Base-by-base conservation (phyloP, 768 basidiomycete species). In the Suillus paluster region DNA sequence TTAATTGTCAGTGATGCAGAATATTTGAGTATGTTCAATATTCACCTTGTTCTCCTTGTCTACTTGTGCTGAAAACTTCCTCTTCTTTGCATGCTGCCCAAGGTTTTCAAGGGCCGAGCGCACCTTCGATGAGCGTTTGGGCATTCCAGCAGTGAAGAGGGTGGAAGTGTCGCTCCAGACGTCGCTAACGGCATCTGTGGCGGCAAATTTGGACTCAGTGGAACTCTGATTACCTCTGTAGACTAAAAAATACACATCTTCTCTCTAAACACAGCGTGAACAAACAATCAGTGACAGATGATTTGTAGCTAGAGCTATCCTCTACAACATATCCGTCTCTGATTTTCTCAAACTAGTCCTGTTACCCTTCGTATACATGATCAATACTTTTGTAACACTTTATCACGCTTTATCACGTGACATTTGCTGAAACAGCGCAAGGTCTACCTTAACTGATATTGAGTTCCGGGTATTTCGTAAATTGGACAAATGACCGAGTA, bases 81-180 rank as follows among this genome's bases (percentile, higher is more conserved):
- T 39, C 10, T 57, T 57, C 55, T 57, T 57, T 57, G 38, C 55
- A 34, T 14, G 25, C 6, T 36, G 19, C 33, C 34, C n/a, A 17
- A 57, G 55, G 38, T 57, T 57, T 21, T 57, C 55, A 57, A 57
- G 19, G 55, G 55, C 38, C 8, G 14, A 36, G 14, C 7, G 55
- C 21, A 38, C 55, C 38, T 25, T 41, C 19, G 15, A 27, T 25
- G 55, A 41, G 5, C 14, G 14, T n/a, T 57, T 57, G 55, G 55
- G 55, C 55, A 56, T 56, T 5, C 23, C 7, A 6, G 6, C 30
- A 30, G 30, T 30, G 30, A 30, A 30, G n/a, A n/a, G n/a, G n/a
- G n/a, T n/a, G n/a, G 30, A 30, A 30, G 30, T 30, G 30, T 3
- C 30, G 6, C 30, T 30, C 6, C 30, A 6, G 30, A 30, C 30